phyloP scores from a whole-genome alignment of 2,329 filamentous ascomycete species.

The Ceratocystiopsis sp. region DNA sequence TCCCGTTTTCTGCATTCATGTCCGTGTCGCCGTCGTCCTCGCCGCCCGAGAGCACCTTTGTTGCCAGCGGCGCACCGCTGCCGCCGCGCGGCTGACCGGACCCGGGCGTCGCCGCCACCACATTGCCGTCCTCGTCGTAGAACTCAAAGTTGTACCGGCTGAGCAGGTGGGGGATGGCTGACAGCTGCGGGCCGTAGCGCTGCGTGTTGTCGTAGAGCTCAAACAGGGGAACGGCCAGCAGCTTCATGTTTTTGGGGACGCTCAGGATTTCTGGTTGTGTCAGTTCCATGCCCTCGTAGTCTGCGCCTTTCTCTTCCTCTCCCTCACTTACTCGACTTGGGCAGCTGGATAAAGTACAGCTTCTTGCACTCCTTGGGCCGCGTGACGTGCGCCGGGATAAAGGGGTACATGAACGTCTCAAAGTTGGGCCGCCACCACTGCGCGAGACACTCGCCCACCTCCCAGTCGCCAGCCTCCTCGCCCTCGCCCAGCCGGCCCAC shows the following conservation, averaged over 20 bases:
- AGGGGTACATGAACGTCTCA: conserved; percentile 99
- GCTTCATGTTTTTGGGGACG: conserved; percentile 99
- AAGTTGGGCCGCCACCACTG: conserved; percentile 99
- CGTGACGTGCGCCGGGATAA: conserved; percentile 89
- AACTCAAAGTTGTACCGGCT: conserved; percentile 97
- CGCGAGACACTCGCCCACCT: conserved; percentile 83
- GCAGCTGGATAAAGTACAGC: conserved; percentile 90
- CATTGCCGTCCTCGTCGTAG: conserved; percentile 78
- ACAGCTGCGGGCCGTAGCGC: conserved; percentile 87
- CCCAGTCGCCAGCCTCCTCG: conserved; percentile 75
- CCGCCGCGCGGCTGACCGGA: conserved; percentile 26
- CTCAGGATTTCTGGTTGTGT: conserved; percentile 60
- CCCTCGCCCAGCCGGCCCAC: conserved; percentile 76
- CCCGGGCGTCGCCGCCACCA: conserved; percentile 72
- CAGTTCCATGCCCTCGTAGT: no score
- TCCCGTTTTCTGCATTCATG: conserved; percentile 31
- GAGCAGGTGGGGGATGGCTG: conserved; percentile 85
- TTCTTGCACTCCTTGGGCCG: conserved; percentile 99
- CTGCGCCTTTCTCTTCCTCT: no score
- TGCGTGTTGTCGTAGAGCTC: conserved; percentile 97
- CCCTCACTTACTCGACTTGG: conserved; percentile 59
- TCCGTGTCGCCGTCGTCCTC: conserved; percentile 41
- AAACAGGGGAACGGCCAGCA: conserved; percentile 89
- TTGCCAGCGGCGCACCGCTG: conserved; percentile 40
- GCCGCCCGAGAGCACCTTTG: conserved; percentile 43